phyloP scores from a whole-genome alignment of 495 filamentous ascomycete genomes.

The Penicillium salamii region DNA sequence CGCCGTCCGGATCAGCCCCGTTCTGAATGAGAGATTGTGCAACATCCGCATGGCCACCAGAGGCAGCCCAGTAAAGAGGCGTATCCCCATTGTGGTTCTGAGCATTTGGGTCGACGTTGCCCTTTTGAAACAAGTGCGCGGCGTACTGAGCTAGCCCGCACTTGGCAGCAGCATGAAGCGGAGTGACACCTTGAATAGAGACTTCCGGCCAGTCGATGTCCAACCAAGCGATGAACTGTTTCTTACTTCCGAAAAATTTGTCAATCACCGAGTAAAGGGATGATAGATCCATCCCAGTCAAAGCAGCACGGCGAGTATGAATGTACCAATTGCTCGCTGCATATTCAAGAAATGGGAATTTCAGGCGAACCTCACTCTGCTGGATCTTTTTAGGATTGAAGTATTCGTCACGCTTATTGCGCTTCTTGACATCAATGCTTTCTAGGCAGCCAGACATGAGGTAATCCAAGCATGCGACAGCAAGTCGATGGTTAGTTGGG shows the following conservation, averaged over 20 bases:
- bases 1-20: slow-evolving; percentile 18
- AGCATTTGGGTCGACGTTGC: slow-evolving; percentile 8
- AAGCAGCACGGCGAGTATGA: slow-evolving; percentile 10
- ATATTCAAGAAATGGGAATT: slow-evolving; percentile 24
- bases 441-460: slow-evolving; percentile 18
- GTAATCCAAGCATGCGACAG: slow-evolving; percentile 15
- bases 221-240: slow-evolving; percentile 11
- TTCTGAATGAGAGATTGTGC: slow-evolving; percentile 20
- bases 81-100: slow-evolving; percentile 8
- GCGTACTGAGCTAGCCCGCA: slow-evolving; percentile 15
- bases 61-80: slow-evolving; percentile 27
- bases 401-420: not conserved
- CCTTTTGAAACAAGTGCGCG: slow-evolving; percentile 10
- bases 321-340: slow-evolving; percentile 17
- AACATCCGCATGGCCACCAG: slow-evolving; percentile 17
- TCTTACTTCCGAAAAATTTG: slow-evolving; percentile 6
- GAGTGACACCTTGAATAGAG: slow-evolving; percentile 8
- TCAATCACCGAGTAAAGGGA: slow-evolving; percentile 10
- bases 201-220: slow-evolving; percentile 14
- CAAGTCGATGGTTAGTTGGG: slow-evolving; percentile 15
- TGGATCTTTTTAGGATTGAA: not conserved
- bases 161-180: slow-evolving; percentile 17
- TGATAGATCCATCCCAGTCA: slow-evolving; percentile 6
- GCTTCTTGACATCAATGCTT: slow-evolving; percentile 6
- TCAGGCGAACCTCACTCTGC: slow-evolving; percentile 2